Evolutionary conservation across 2,329 filamentous ascomycete genomes (phyloP), one percentile per base, ranked within the genome.

Genomic region (Scedosporium aurantiacum): DNA sequence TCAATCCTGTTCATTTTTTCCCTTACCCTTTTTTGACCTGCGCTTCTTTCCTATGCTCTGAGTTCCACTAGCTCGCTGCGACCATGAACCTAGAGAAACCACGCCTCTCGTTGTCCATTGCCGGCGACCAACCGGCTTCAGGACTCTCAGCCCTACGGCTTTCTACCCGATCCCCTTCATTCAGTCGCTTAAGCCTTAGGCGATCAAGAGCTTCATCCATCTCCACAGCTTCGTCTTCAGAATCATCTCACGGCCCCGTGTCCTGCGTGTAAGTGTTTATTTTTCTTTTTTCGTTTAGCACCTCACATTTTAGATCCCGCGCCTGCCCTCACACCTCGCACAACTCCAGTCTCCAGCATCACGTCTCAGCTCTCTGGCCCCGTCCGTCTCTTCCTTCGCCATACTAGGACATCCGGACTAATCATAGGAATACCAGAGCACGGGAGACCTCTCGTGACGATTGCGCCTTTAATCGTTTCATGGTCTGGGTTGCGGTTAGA

Each of bases 401-500:
- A 25, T 14, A 23, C 4, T 32, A 8, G 27, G n/a, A 32, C n/a
- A 27, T 55, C 27, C 21, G 28, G 25, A 25, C 54, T 50, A 45
- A 27, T 27, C 18, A 18, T 23, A 60, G 47, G 58, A n/a, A 54
- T 47, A 25, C 45, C 58, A 63, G 61, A 66, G 66, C 63, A 66
- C 63, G 58, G 12, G 45, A 60, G 64, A 76, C 75, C 23, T 70
- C 74, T 10, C 73, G 71, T 32, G 75, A 81, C 63, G 78, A 81
- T 66, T 82, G 81, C 67, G 78, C 77, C 21, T 73, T 79, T 54
- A 75, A 82, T 66, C 73, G 78, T 62, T 84, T 84, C 70, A 78
- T 83, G 65, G 78, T 80, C 59, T 83, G 81, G 81, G 77, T 76
- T 40, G 81, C 81, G 55, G 74, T 82, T 64, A 78, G 80, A 68